These are phyloP conservation scores for Lipomyces yamadae DNA, from an alignment of 805 yeast species.

Conservation along the genomic window DNA sequence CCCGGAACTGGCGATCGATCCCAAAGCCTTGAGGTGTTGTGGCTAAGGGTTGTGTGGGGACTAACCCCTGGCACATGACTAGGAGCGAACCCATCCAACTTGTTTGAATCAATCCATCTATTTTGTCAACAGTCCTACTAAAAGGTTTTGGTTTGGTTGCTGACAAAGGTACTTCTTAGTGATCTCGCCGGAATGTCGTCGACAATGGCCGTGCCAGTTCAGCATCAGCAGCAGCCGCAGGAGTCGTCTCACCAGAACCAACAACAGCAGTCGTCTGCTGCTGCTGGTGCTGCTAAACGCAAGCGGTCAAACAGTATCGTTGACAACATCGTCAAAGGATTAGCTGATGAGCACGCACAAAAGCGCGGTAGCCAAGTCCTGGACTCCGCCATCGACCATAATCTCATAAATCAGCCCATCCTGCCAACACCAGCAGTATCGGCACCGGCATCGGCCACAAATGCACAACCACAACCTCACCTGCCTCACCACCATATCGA, in stretches of 20 bases:
- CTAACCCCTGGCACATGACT: slow-evolving; percentile 34
- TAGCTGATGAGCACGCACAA: slow-evolving; percentile 10
- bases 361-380: slow-evolving; percentile 7
- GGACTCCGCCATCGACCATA: slow-evolving; percentile 25
- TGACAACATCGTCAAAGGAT: slow-evolving; percentile 15
- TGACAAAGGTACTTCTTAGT: too few relatives aligned
- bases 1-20: too few relatives aligned
- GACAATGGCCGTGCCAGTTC: slow-evolving; percentile 12
- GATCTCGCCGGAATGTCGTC: slow-evolving; percentile 9
- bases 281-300: slow-evolving; percentile 17
- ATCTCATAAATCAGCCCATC: slow-evolving; percentile 20
- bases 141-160: too few relatives aligned
- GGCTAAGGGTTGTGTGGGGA: slow-evolving; percentile 9
- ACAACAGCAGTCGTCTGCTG: slow-evolving; percentile 14
- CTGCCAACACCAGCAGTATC: slow-evolving; percentile 13
- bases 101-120: background rate
- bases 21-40: background rate
- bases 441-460: slow-evolving; percentile 8
- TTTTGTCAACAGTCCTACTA: too few relatives aligned
- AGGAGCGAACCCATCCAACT: background rate
- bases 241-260: too few relatives aligned
- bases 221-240: background rate
- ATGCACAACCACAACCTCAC: slow-evolving; percentile 32
- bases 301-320: slow-evolving; percentile 19
- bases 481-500: slow-evolving; percentile 16